phyloP scores from a whole-genome alignment of 306 rosid species.

The Glycyrrhiza uralensis region DNA sequence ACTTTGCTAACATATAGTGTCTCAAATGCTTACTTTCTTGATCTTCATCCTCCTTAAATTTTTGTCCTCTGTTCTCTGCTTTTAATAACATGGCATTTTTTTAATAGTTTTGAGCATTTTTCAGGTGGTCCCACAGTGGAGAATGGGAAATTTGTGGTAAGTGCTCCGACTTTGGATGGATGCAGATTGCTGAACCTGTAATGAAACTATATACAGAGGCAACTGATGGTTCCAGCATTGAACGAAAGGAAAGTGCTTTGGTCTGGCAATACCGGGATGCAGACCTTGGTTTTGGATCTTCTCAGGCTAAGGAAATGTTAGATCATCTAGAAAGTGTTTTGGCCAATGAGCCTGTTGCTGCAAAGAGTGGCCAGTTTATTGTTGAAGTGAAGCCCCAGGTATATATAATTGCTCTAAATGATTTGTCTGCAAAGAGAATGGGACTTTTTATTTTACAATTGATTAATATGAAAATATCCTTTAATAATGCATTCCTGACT shows the following conservation, averaged over 20 bases:
- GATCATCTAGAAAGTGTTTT: slow-evolving; percentile 86
- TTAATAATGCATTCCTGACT: background rate
- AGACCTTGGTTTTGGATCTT: slow-evolving; percentile 69
- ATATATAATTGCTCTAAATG: slow-evolving; percentile 19
- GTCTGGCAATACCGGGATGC: slow-evolving; percentile 87
- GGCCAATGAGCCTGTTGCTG: slow-evolving; percentile 85
- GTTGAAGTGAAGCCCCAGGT: slow-evolving; percentile 90
- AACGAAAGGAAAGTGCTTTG: slow-evolving; percentile 73
- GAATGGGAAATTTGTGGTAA: slow-evolving; percentile 63
- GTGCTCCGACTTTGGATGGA: slow-evolving; percentile 68
- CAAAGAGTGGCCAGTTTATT: slow-evolving; percentile 73
- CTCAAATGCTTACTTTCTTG: background rate
- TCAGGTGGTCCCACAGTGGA: slow-evolving; percentile 56
- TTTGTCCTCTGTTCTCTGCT: background rate
- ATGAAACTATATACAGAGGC: slow-evolving; percentile 77
- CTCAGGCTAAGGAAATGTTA: slow-evolving; percentile 83
- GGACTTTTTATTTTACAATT: background rate
- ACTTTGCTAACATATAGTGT: slow-evolving; percentile 2
- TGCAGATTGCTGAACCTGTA: slow-evolving; percentile 74
- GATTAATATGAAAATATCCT: background rate
- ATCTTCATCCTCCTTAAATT: background rate
- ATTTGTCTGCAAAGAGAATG: slow-evolving; percentile 4
- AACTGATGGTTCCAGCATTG: slow-evolving; percentile 77
- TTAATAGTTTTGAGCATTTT: background rate
- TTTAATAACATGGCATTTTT: background rate